Evolutionary conservation across 2,329 filamentous ascomycete genomes (phyloP).

Genomic region (Aureobasidium leucospermi): DNA sequence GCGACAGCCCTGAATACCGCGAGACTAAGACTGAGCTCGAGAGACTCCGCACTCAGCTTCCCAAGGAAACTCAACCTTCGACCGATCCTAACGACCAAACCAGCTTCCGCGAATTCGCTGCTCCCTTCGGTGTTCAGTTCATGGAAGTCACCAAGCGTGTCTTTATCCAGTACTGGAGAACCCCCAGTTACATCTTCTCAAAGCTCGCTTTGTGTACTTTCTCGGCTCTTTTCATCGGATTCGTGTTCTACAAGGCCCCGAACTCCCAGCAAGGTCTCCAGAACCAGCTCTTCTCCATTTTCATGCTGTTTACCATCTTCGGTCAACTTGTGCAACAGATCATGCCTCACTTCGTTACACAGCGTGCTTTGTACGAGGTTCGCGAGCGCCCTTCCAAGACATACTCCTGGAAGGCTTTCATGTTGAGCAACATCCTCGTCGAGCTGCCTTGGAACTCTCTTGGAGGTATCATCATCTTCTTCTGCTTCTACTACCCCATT

Average conservation of each 20-base stretch:
- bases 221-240: slow-evolving; percentile 69
- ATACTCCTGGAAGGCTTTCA: slow-evolving; percentile 80
- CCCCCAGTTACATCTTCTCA: slow-evolving; percentile 80
- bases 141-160: slow-evolving; percentile 63
- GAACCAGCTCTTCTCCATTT: slow-evolving; percentile 81
- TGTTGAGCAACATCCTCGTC: slow-evolving; percentile 73
- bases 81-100: slow-evolving; percentile 23
- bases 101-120: slow-evolving; percentile 67
- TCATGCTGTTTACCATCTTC: slow-evolving; percentile 75
- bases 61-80: slow-evolving; percentile 25
- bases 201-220: slow-evolving; percentile 63
- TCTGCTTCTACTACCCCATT: slow-evolving; percentile 79
- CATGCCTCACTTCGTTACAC: slow-evolving; percentile 80
- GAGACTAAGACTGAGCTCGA: slow-evolving; percentile 40
- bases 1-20: slow-evolving; percentile 34
- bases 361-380: slow-evolving; percentile 75
- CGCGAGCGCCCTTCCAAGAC: slow-evolving; percentile 78
- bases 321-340: slow-evolving; percentile 68
- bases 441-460: slow-evolving; percentile 80
- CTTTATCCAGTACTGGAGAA: slow-evolving; percentile 89
- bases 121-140: slow-evolving; percentile 63
- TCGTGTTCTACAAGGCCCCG: slow-evolving; percentile 63
- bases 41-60: slow-evolving; percentile 35
- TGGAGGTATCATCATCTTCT: slow-evolving; percentile 68
- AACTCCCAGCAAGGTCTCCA: slow-evolving; percentile 71